Evolutionary conservation across 164 flowering plant species (phyloP).

Genomic region (Sextonia rubra): DNA sequence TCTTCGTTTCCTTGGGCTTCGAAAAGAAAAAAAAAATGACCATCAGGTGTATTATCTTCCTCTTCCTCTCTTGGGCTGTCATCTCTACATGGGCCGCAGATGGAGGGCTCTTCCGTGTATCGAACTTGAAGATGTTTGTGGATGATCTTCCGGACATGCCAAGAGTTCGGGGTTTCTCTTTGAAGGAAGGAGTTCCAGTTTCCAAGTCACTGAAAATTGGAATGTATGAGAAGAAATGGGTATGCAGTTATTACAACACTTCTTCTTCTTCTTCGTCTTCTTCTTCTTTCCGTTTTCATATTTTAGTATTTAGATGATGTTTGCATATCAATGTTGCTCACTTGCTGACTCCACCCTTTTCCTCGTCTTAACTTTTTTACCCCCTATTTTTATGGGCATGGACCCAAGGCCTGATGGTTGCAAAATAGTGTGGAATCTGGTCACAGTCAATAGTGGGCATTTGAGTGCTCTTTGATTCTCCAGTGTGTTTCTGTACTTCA

Average conservation of each 20-base stretch:
- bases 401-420: too few species aligned
- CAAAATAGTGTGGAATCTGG: too few species aligned
- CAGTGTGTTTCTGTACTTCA: too few species aligned
- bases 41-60: not conserved
- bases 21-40: not conserved
- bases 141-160: slow-evolving; percentile 8
- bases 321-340: too few species aligned
- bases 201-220: not conserved
- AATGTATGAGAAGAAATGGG: slow-evolving; percentile 9
- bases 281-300: too few species aligned
- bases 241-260: not conserved
- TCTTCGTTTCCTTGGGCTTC: not conserved
- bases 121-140: slow-evolving; percentile 4
- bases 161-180: slow-evolving; percentile 1
- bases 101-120: not conserved
- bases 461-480: too few species aligned
- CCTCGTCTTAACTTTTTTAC: too few species aligned
- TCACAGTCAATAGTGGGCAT: too few species aligned
- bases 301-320: too few species aligned
- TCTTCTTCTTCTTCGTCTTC: not conserved
- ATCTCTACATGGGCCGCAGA: not conserved
- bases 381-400: too few species aligned
- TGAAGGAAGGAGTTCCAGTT: not conserved
- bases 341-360: too few species aligned
- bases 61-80: not conserved